A percentile compares a stretch with the other conserved stretches of the same genome.
phyloP scores from a whole-genome alignment of 2,329 filamentous ascomycete genomes.

The Exophiala calicioides region DNA sequence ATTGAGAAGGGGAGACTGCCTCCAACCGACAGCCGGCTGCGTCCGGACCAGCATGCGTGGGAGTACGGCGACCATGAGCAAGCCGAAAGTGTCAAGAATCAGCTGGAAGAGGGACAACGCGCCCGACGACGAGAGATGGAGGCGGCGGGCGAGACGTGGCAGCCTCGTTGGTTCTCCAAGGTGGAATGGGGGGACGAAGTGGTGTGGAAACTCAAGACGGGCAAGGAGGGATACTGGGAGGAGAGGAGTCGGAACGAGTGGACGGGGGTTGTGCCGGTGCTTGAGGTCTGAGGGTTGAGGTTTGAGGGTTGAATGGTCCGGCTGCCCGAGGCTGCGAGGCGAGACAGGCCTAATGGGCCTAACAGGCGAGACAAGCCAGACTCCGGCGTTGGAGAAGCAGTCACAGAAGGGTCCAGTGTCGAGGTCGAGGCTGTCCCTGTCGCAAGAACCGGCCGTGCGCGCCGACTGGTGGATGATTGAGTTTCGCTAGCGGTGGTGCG shows the following conservation, averaged over 20 bases:
- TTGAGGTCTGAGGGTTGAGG: constrained; percentile 39
- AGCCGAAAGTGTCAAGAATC: constrained; percentile 80
- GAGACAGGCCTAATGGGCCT: too few relatives aligned
- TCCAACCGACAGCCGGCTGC: constrained; percentile 76
- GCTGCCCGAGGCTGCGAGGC: too few relatives aligned
- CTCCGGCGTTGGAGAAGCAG: too few relatives aligned
- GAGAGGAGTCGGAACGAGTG: constrained; percentile 70
- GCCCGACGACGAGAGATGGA: constrained; percentile 73
- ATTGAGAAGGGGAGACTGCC: constrained; percentile 75
- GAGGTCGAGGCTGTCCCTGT: too few relatives aligned
- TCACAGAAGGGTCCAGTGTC: too few relatives aligned
- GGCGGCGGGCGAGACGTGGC: constrained; percentile 69
- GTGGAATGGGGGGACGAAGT: constrained; percentile 57
- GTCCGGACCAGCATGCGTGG: constrained; percentile 83
- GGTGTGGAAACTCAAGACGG: constrained; percentile 72
- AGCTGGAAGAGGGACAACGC: constrained; percentile 83
- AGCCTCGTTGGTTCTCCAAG: constrained; percentile 80
- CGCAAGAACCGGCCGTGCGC: too few relatives aligned
- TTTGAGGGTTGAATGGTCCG: neutral
- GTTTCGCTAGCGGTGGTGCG: too few relatives aligned
- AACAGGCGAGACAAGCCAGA: too few relatives aligned
- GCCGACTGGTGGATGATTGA: too few relatives aligned
- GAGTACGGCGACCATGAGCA: constrained; percentile 80
- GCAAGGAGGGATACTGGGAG: constrained; percentile 93
- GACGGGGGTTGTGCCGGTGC: constrained; percentile 59